Conservation (phyloP, 2,329 filamentous ascomycete species). For the Tolypocladium cylindrosporum region DNA sequence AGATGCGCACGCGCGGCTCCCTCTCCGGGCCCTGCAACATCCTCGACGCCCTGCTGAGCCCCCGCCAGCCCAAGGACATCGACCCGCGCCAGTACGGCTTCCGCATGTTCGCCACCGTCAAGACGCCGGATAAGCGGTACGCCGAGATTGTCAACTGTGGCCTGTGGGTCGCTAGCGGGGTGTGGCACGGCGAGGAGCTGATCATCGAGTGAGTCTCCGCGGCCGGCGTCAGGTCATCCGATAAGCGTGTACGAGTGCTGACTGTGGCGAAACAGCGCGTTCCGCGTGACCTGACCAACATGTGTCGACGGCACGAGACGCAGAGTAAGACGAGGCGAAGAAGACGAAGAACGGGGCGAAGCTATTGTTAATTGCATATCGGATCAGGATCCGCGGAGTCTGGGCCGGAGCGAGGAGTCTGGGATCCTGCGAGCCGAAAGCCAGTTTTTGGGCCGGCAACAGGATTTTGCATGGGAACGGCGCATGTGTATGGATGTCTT, state of each 20-base stretch:
- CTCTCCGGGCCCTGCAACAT: conserved; percentile 35
- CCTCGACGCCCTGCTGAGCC: conserved; percentile 28
- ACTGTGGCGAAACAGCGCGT: conserved; percentile 6
- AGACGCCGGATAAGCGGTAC: conserved; percentile 39
- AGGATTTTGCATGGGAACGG: neutral
- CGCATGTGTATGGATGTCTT: neutral
- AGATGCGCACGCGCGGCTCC: conserved; percentile 37
- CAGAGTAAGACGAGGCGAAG: neutral
- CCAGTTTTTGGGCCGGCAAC: neutral
- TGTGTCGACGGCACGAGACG: neutral
- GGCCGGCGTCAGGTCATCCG: neutral
- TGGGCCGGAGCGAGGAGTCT: conserved; percentile 6
- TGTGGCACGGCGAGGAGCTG: conserved; percentile 33
- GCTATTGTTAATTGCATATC: neutral
- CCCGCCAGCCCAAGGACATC: conserved; percentile 25
- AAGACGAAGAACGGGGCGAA: neutral
- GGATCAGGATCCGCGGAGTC: conserved; percentile 4
- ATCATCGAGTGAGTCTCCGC: conserved; percentile 31
- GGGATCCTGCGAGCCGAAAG: neutral
- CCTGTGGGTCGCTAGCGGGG: conserved; percentile 38
- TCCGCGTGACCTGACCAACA: conserved; percentile 6
- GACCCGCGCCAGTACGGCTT: conserved; percentile 36
- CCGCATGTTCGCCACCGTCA: conserved; percentile 38
- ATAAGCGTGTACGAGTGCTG: neutral
- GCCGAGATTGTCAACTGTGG: conserved; percentile 38